Percentiles rank a stretch among this genome's conserved stretches.
These are phyloP conservation scores for Chaetomidium leptoderma DNA, from an alignment of 495 filamentous ascomycete species.

Conservation along the genomic window DNA sequence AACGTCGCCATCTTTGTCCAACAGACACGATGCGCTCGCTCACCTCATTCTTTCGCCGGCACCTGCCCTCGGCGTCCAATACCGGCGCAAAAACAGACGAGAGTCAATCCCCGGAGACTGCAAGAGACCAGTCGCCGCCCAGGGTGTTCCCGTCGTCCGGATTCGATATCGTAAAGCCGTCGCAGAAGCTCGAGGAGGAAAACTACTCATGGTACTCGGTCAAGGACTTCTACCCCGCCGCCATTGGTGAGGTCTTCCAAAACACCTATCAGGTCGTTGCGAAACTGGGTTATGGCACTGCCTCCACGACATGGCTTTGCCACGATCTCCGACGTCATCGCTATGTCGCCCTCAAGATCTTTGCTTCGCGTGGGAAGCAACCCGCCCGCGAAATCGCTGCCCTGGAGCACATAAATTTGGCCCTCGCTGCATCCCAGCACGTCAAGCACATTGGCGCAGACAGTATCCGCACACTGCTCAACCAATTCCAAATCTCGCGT, in stretches of 20 bases:
- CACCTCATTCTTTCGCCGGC: too few species aligned
- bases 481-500: background rate
- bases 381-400: constrained; percentile 2
- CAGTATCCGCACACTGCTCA: background rate
- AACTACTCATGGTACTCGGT: constrained; percentile 32
- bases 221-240: constrained; percentile 41
- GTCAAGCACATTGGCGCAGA: background rate
- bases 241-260: constrained; percentile 39
- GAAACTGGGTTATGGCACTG: constrained; percentile 46
- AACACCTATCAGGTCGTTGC: constrained; percentile 38
- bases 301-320: constrained; percentile 49
- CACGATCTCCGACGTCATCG: constrained; percentile 29
- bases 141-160: too few species aligned
- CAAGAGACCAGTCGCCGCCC: too few species aligned
- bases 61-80: too few species aligned
- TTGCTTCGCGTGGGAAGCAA: background rate
- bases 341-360: constrained; percentile 7
- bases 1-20: too few species aligned
- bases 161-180: too few species aligned
- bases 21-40: too few species aligned
- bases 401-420: background rate
- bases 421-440: background rate
- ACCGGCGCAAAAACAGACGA: too few species aligned
- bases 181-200: constrained; percentile 44
- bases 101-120: too few species aligned